A percentile compares a stretch with the other conserved stretches of the same genome.
phyloP scores from a whole-genome alignment of 257 asterid genomes.

The Capsicum baccatum region DNA sequence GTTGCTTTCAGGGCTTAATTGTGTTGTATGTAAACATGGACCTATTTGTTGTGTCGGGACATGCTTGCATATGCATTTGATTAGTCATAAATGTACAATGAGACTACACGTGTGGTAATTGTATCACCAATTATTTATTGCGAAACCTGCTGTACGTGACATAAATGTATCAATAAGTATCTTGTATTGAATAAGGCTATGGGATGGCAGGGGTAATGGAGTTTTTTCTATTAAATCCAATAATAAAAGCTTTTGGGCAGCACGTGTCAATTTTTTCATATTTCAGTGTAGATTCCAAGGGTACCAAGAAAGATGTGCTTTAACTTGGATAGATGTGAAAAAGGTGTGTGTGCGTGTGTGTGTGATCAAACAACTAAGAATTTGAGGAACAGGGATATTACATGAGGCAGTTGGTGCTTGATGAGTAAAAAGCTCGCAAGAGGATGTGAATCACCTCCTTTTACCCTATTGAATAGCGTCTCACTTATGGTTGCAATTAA shows the following conservation, averaged over 20 bases:
- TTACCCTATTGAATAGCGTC: background rate
- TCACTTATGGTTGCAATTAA: background rate
- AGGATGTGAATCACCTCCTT: slow-evolving; percentile 16
- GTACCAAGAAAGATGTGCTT: background rate
- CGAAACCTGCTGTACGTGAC: background rate
- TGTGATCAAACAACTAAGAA: background rate
- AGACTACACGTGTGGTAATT: slow-evolving; percentile 9
- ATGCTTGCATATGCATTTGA: slow-evolving; percentile 21
- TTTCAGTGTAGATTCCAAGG: background rate
- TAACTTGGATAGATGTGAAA: background rate
- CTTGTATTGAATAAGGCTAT: slow-evolving; percentile 16
- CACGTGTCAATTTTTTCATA: background rate
- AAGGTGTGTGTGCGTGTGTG: background rate
- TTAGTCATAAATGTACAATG: slow-evolving; percentile 12
- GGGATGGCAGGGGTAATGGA: slow-evolving; percentile 2
- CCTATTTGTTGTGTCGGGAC: background rate
- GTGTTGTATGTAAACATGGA: slow-evolving; percentile 2
- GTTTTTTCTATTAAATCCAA: background rate
- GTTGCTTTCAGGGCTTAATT: slow-evolving; percentile 1
- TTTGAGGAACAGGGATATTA: background rate
- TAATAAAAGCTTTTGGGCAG: slow-evolving; percentile 10
- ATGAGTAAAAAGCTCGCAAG: background rate
- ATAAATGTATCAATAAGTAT: slow-evolving; percentile 14
- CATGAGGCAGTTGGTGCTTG: slow-evolving; percentile 16
- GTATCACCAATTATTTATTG: slow-evolving; percentile 18